Conservation (phyloP, 2,329 filamentous ascomycete species). For the Pseudocercospora eumusae region DNA sequence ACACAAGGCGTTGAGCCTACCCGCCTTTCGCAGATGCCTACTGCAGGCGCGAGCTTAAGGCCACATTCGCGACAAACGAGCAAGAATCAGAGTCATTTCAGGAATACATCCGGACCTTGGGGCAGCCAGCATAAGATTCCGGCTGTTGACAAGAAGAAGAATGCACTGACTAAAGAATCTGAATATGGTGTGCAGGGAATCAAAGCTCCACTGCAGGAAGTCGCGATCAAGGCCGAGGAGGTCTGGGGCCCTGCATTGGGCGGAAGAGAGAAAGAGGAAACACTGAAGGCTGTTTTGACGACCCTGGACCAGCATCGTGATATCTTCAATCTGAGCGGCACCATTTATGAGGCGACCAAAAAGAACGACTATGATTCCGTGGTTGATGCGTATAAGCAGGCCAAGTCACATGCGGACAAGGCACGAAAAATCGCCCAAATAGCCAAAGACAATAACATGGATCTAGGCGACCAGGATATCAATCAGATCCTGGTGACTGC, state of each 20-base stretch:
- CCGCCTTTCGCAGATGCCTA: constrained; percentile 24
- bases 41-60: constrained; percentile 30
- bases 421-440: constrained; percentile 67
- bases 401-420: constrained; percentile 78
- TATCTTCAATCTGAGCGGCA: constrained; percentile 76
- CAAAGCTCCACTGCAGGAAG: constrained; percentile 82
- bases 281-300: constrained; percentile 73
- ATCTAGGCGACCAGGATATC: constrained; percentile 71
- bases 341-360: constrained; percentile 80
- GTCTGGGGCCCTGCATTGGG: constrained; percentile 95
- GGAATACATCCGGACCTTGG: constrained; percentile 40
- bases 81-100: constrained; percentile 54
- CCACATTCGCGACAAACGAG: constrained; percentile 68
- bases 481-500: constrained; percentile 86
- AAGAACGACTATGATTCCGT: constrained; percentile 86
- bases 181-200: constrained; percentile 88
- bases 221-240: constrained; percentile 91
- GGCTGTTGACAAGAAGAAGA: constrained; percentile 69
- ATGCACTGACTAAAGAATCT: constrained; percentile 87
- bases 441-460: constrained; percentile 50
- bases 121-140: constrained; percentile 42
- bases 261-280: constrained; percentile 86
- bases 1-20: constrained; percentile 61
- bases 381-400: constrained; percentile 81
- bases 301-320: constrained; percentile 78